Evolutionary conservation across 2,329 filamentous ascomycete species (phyloP).

Genomic region (Davidsoniella eucalypti): DNA sequence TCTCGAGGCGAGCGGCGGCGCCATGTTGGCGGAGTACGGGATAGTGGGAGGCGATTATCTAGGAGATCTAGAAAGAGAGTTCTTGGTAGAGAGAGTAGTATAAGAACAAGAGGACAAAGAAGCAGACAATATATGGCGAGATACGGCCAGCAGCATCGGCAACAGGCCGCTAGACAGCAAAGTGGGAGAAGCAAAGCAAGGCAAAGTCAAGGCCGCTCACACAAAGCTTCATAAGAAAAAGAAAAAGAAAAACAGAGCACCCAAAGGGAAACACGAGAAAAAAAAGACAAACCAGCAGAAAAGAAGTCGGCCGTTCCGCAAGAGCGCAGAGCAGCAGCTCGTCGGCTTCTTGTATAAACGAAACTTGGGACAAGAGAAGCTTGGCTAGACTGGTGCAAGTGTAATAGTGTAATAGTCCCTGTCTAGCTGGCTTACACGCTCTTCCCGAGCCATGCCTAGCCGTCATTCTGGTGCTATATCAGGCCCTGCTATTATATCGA

Average conservation of each 20-base stretch:
- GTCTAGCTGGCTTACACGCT: too few species aligned
- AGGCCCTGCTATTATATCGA: too few species aligned
- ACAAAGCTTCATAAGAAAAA: background rate
- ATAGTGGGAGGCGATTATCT: background rate
- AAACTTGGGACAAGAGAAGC: too few species aligned
- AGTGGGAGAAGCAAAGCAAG: background rate
- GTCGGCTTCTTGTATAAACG: too few species aligned
- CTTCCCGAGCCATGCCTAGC: too few species aligned
- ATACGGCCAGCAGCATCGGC: too few species aligned
- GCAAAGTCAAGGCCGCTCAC: too few species aligned
- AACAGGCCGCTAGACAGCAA: background rate
- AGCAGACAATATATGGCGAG: too few species aligned
- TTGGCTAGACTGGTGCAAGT: too few species aligned
- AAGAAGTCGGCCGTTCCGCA: background rate
- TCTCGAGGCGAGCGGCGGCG: background rate
- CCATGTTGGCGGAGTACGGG: background rate
- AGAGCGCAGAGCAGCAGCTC: background rate
- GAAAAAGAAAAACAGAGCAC: conserved; percentile 1
- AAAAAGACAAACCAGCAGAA: background rate
- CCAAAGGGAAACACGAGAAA: background rate
- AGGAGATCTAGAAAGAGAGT: background rate
- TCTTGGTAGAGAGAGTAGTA: background rate
- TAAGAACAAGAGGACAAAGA: background rate
- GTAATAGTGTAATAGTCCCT: too few species aligned
- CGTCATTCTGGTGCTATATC: too few species aligned